Evolutionary conservation across 2,329 filamentous ascomycete species (phyloP), one percentile per base, ranked within the genome.

Genomic region (Taxawa tesnikishii): DNA sequence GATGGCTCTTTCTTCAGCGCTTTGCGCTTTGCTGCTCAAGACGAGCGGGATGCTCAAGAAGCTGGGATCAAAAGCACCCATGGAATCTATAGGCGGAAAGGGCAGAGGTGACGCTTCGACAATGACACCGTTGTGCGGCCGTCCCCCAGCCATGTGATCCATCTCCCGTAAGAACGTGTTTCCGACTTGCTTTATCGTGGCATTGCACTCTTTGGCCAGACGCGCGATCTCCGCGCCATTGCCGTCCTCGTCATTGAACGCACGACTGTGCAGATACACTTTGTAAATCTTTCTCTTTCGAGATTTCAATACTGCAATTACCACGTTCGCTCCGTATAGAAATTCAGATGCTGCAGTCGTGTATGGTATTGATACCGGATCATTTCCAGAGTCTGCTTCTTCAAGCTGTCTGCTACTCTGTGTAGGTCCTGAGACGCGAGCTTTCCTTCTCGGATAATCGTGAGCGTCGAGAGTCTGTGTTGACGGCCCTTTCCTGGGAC

Each of bases 341-440:
- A 94, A 96, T 39, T 94, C 80, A 0, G 87, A 94, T 4, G 83
- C 83, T 0, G 88, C 80, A 1, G 84, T 92, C 0, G 83, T 84
- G 50, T 88, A 78, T 1, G 75, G 73, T 12, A 81, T 65, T 5
- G 59, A 51, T 3, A 57, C 37, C 8, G n/a, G n/a, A 23, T 23
- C n/a, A n/a, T n/a, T n/a, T n/a, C n/a, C n/a, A n/a, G n/a, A n/a
- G n/a, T n/a, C n/a, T n/a, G n/a, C n/a, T n/a, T n/a, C n/a, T n/a
- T n/a, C n/a, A n/a, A n/a, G n/a, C n/a, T n/a, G n/a, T n/a, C n/a
- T n/a, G n/a, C n/a, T n/a, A n/a, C n/a, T n/a, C n/a, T n/a, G n/a
- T n/a, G n/a, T n/a, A n/a, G n/a, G n/a, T n/a, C n/a, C n/a, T n/a
- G n/a, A n/a, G n/a, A n/a, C n/a, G n/a, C n/a, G n/a, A n/a, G n/a